Base-by-base conservation (phyloP, 768 basidiomycete species). In the Boletus eberwhitei region DNA sequence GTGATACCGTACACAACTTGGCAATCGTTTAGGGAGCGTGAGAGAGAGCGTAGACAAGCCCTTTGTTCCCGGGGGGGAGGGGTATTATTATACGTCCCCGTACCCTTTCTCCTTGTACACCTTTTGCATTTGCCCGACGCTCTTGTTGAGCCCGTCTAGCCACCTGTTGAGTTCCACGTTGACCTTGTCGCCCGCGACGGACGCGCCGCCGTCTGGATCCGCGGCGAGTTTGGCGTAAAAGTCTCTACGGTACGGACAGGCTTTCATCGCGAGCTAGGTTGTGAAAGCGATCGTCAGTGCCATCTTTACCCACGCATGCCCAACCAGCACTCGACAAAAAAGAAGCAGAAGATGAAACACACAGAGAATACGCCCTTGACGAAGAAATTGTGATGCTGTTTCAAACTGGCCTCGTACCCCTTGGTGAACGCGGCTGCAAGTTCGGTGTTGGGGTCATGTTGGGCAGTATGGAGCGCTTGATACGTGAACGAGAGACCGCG, bases 401-500 rank as follows among this genome's bases (percentile, higher is more conserved):
- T 94, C 68, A 99, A 76, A 14, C 90, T 94, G 11, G 60, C 77
- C 21, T 86, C 87, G 69, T 99, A 99, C 0, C 90, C 82, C 42
- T 84, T 83, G 29, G 75, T 84, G 72, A 99, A 99, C 19, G 88
- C 88, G 0, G 59, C 73, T 2, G 82, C 63, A 14, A 99, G 82
- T 52, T 82, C 79, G 13, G 41, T 52, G 2, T 67, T 66, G 42
- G 81, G 75, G 71, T 95, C 81, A 4, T 74, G 77, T 63, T 93
- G 88, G 0, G 87, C 81, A 42, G 79, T 74, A 59, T 88, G 80
- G 24, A 99, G 82, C 1, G 89, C 89, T 53, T 81, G 77, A 73
- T 86, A 84, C 34, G 96, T 99, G 77, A 99, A 99, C 29, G 84
- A 82, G 49, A 95, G 82, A 3, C 93, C 97, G 31, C 94, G 85